A percentile compares a stretch with the other conserved stretches of the same genome.
Conservation (phyloP, 768 basidiomycete species). For the Naganishia antarctica region DNA sequence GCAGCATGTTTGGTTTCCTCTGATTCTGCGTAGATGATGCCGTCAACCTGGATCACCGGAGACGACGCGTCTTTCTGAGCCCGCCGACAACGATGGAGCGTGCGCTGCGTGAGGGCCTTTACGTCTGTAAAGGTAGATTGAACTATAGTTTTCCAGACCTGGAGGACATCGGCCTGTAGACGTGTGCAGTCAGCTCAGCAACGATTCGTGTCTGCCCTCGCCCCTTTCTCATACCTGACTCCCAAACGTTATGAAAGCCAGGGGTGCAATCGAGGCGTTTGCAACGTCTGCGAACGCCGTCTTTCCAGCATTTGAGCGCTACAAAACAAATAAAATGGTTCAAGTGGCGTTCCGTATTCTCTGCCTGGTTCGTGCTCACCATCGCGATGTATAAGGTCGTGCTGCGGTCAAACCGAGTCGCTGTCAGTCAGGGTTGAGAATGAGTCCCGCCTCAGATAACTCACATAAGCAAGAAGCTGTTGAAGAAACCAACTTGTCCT, state of each 20-base stretch:
- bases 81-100: too few relatives aligned
- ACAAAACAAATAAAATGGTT: neutral
- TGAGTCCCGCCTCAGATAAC: neutral
- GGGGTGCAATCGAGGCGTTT: constrained; percentile 8
- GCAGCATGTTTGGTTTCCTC: neutral
- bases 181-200: too few relatives aligned
- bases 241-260: constrained; percentile 5
- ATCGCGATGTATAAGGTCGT: constrained; percentile 5
- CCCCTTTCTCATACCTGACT: neutral
- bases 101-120: too few relatives aligned
- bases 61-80: too few relatives aligned
- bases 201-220: neutral
- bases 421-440: neutral
- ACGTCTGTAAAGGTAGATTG: neutral
- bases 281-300: constrained; percentile 2
- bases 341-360: neutral
- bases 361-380: neutral
- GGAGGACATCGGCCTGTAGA: constrained; percentile 5
- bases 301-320: neutral
- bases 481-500: too few relatives aligned
- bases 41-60: too few relatives aligned
- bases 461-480: constrained; percentile 11
- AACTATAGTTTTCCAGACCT: neutral
- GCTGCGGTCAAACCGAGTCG: neutral
- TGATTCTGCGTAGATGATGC: too few relatives aligned